phyloP scores from a whole-genome alignment of 306 rosid genomes.

The Rubus parviflorus region DNA sequence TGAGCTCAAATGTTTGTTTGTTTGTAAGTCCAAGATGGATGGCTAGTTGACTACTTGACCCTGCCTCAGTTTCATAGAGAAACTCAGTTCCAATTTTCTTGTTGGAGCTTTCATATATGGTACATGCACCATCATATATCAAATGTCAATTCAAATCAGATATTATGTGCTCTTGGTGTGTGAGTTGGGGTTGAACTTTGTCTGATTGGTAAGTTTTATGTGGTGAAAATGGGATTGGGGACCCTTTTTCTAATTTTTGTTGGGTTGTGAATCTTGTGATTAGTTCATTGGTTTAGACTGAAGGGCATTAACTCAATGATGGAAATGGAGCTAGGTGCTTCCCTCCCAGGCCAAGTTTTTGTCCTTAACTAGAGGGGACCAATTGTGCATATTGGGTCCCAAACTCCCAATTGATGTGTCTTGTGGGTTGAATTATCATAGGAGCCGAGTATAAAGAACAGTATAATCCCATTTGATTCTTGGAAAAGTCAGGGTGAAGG shows the following conservation, averaged over 20 bases:
- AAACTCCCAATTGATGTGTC: constrained; percentile 25
- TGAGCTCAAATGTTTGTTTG: no score
- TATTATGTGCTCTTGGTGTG: background rate
- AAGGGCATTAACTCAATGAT: constrained; percentile 1
- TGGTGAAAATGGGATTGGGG: constrained; percentile 22
- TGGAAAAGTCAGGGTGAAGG: background rate
- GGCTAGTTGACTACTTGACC: background rate
- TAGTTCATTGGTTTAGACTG: constrained; percentile 4
- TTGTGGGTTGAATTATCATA: constrained; percentile 8
- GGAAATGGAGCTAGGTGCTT: constrained; percentile 18
- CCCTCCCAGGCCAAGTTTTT: constrained; percentile 6
- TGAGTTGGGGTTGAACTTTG: background rate
- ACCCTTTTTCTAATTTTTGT: constrained; percentile 14
- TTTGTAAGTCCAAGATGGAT: background rate
- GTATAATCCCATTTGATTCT: constrained; percentile 12
- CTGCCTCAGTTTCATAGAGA: constrained; percentile 8
- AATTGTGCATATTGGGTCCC: constrained; percentile 24
- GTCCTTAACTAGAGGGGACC: constrained; percentile 30
- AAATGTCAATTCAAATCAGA: constrained; percentile 3
- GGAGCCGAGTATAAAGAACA: background rate
- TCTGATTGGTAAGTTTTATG: constrained; percentile 14
- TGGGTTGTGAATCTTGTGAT: constrained; percentile 21
- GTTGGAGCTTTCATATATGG: constrained; percentile 2
- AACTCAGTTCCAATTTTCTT: background rate
- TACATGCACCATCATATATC: constrained; percentile 6